A percentile compares a stretch with the other conserved stretches of the same genome.
Evolutionary conservation across 345 rosid species (phyloP).

Genomic region (Acer saccharum): DNA sequence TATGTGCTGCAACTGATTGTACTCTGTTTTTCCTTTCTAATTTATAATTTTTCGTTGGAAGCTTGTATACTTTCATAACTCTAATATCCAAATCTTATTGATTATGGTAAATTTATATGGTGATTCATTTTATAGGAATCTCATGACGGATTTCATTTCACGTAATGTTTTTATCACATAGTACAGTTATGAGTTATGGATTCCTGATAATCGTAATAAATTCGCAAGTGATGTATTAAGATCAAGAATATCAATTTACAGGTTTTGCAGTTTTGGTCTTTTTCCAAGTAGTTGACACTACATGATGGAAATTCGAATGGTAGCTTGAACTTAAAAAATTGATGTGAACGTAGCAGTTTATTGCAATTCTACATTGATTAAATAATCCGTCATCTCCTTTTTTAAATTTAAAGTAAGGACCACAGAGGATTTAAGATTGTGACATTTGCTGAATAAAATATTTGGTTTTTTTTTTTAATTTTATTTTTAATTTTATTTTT

Average conservation of each 20-base stretch:
- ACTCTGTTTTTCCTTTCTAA: neutral
- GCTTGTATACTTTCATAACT: neutral
- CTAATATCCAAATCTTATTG: neutral
- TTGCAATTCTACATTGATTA: neutral
- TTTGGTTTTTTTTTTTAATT: neutral
- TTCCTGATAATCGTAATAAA: too few species aligned
- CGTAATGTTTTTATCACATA: neutral
- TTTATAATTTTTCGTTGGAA: neutral
- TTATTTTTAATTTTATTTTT: too few species aligned
- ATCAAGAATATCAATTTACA: too few species aligned
- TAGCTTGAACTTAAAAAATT: neutral
- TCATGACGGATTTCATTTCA: neutral
- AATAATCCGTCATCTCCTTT: neutral
- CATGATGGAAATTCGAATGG: neutral
- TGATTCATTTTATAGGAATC: neutral
- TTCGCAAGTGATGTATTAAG: too few species aligned
- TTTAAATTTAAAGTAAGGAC: neutral
- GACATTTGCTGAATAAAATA: conserved; percentile 7
- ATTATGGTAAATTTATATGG: neutral
- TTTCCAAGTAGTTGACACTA: neutral
- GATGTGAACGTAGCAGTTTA: neutral
- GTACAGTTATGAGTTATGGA: too few species aligned
- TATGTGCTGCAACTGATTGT: neutral
- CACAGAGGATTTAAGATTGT: neutral
- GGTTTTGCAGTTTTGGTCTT: neutral